A percentile compares a stretch with the other conserved stretches of the same genome.
These are phyloP conservation scores for Populus nigra DNA, from an alignment of 345 rosid genomes.

Conservation along the genomic window DNA sequence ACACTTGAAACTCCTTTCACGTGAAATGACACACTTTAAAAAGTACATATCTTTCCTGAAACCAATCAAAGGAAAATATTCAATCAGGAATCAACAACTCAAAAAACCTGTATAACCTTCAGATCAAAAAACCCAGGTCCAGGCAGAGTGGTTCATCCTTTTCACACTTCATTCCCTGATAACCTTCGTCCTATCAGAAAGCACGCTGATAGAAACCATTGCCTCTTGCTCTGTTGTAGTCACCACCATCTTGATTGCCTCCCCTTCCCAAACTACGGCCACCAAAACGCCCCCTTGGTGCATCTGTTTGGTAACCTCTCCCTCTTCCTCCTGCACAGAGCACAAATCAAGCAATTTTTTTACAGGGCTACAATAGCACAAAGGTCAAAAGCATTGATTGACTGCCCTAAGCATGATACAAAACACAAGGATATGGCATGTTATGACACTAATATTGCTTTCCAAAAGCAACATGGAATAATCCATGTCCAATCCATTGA, in stretches of 20 bases:
- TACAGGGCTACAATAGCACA: background rate
- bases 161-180: background rate
- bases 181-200: conserved; percentile 35
- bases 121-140: conserved; percentile 21
- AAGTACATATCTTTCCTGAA: conserved; percentile 16
- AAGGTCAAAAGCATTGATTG: background rate
- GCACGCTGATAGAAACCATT: conserved; percentile 67
- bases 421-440: background rate
- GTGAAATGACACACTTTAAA: conserved; percentile 14
- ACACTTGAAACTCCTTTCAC: conserved; percentile 14
- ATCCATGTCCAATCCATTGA: background rate
- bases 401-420: background rate
- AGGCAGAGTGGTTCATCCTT: conserved; percentile 8
- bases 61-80: conserved; percentile 23
- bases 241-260: conserved; percentile 56
- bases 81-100: conserved; percentile 25
- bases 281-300: conserved; percentile 36
- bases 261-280: conserved; percentile 62
- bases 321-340: conserved; percentile 50
- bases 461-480: background rate
- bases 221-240: conserved; percentile 63
- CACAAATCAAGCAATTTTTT: background rate
- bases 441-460: background rate
- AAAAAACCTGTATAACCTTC: conserved; percentile 13
- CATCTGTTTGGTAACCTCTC: conserved; percentile 66